phyloP scores from a whole-genome alignment of 306 rosid genomes.

The Chamaecrista fasciculata region DNA sequence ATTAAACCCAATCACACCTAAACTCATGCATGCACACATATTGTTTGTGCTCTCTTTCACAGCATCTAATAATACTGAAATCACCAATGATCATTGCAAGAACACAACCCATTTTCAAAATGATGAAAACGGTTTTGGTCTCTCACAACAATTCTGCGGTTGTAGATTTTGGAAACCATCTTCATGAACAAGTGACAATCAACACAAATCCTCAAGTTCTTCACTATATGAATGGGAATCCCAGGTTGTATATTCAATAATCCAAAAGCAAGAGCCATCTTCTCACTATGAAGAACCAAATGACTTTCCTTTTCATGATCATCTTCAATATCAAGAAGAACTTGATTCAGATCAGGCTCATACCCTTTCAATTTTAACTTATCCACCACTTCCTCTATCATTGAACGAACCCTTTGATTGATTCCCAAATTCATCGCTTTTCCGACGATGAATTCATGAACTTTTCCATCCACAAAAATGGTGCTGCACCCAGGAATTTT shows the following conservation, averaged over 20 bases:
- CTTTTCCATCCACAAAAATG: slow-evolving; percentile 41
- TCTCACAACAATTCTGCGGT: slow-evolving; percentile 37
- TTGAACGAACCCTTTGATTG: slow-evolving; percentile 26
- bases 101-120: slow-evolving; percentile 47
- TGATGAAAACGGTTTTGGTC: slow-evolving; percentile 62
- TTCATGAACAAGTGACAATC: slow-evolving; percentile 62
- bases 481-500: slow-evolving; percentile 57
- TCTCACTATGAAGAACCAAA: slow-evolving; percentile 53
- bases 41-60: not conserved
- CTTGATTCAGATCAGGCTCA: slow-evolving; percentile 49
- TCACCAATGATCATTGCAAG: slow-evolving; percentile 55
- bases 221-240: slow-evolving; percentile 53
- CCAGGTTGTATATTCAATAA: slow-evolving; percentile 28
- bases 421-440: slow-evolving; percentile 38
- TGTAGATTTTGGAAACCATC: slow-evolving; percentile 47
- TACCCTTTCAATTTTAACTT: slow-evolving; percentile 52
- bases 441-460: slow-evolving; percentile 43
- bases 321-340: slow-evolving; percentile 50
- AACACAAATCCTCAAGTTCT: slow-evolving; percentile 54
- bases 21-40: not conserved
- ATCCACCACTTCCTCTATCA: slow-evolving; percentile 39
- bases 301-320: slow-evolving; percentile 40
- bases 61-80: not conserved
- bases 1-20: not conserved
- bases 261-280: slow-evolving; percentile 62